Evolutionary conservation across 768 basidiomycete species (phyloP).

Genomic region (Termitomyces sp.): DNA sequence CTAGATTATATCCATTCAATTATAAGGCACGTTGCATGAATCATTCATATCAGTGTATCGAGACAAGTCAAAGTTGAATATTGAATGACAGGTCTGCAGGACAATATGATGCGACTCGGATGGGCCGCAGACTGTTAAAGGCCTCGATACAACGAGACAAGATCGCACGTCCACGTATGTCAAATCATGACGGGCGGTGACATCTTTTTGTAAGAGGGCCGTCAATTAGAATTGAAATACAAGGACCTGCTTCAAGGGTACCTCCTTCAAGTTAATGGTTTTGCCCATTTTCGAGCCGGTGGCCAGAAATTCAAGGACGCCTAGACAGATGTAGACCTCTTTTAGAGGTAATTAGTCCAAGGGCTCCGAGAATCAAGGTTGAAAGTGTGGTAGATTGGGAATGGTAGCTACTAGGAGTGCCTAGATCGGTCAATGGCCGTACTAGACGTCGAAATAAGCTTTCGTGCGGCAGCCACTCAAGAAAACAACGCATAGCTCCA

Average conservation of each 20-base stretch:
- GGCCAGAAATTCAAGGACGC: background rate
- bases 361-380: too few relatives aligned
- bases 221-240: background rate
- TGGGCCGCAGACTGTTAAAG: background rate
- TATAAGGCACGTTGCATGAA: background rate
- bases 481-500: background rate
- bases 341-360: too few relatives aligned
- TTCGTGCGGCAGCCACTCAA: background rate
- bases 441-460: too few relatives aligned
- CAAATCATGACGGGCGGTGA: too few relatives aligned
- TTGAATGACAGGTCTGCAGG: background rate
- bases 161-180: background rate
- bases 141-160: background rate
- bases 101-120: background rate
- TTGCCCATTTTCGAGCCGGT: background rate
- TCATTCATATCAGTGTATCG: background rate
- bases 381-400: too few relatives aligned
- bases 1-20: background rate
- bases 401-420: background rate
- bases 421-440: background rate
- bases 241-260: too few relatives aligned
- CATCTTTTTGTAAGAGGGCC: background rate
- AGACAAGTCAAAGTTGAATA: background rate
- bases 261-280: background rate
- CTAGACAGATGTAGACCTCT: background rate